These are phyloP conservation scores for Calonectria hongkongensis DNA, from an alignment of 2,329 filamentous ascomycete genomes.

Conservation along the genomic window DNA sequence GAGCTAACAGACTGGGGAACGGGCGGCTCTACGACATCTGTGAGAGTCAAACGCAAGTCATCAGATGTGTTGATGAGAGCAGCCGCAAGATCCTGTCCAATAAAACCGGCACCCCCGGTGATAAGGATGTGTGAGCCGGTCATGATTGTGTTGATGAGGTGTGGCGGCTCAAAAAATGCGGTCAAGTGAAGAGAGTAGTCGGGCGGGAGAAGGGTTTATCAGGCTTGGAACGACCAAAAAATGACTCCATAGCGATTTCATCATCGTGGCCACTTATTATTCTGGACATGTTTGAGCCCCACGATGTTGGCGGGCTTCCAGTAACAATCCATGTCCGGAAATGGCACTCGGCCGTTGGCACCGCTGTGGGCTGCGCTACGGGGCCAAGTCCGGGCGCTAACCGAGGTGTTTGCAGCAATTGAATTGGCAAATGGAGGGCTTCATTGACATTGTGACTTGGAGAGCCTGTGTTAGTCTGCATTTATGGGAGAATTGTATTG, in stretches of 20 bases:
- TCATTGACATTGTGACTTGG: background rate
- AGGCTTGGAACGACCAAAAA: constrained; percentile 8
- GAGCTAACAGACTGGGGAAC: constrained; percentile 62
- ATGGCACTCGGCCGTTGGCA: constrained; percentile 25
- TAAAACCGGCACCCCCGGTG: constrained; percentile 77
- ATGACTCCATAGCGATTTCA: constrained; percentile 19
- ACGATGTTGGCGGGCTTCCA: background rate
- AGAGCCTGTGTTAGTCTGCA: background rate
- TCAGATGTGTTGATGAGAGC: constrained; percentile 66
- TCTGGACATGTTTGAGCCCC: constrained; percentile 14
- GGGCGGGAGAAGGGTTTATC: background rate
- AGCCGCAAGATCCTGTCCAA: constrained; percentile 75
- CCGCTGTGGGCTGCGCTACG: constrained; percentile 31
- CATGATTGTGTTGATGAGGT: background rate
- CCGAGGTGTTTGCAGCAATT: background rate
- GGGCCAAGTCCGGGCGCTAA: constrained; percentile 27
- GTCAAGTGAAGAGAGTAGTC: background rate
- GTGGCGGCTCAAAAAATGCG: background rate
- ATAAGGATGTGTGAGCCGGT: constrained; percentile 68
- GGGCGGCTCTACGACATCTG: constrained; percentile 72
- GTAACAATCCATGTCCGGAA: background rate
- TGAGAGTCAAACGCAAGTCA: constrained; percentile 68
- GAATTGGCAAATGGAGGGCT: background rate
- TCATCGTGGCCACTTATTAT: constrained; percentile 11
- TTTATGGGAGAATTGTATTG: background rate